Percentiles rank a stretch among this genome's conserved stretches.
phyloP scores from a whole-genome alignment of 192 early-diverging fungal genomes.

The Piromyces finnis region DNA sequence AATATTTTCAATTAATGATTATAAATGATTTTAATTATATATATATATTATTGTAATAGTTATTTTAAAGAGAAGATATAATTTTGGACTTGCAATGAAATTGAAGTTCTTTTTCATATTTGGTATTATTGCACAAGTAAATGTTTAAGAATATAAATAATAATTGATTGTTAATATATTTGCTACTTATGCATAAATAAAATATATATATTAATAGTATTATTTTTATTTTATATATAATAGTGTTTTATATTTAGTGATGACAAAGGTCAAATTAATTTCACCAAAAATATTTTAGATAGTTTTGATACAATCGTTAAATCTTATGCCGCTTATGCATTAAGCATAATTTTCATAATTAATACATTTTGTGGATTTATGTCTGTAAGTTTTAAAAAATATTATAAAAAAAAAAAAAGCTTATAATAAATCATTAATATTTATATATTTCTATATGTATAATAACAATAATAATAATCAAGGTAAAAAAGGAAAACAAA shows the following conservation, averaged over 20 bases:
- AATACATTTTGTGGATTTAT: background rate
- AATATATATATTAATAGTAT: background rate
- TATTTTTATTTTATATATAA: background rate
- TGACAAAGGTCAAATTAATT: background rate
- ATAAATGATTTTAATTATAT: background rate
- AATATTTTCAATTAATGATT: too few species aligned
- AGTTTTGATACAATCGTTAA: background rate
- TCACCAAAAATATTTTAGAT: background rate
- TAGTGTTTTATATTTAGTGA: background rate
- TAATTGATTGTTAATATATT: too few species aligned
- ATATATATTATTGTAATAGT: background rate
- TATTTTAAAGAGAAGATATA: background rate
- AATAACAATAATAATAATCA: too few species aligned
- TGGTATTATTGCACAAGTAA: background rate
- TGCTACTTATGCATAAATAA: too few species aligned
- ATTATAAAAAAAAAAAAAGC: too few species aligned
- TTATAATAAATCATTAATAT: too few species aligned
- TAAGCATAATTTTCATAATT: background rate
- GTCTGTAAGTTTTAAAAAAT: background rate
- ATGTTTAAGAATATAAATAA: background rate
- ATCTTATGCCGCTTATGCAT: background rate
- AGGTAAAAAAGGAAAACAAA: background rate
- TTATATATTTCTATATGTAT: too few species aligned
- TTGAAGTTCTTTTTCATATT: background rate
- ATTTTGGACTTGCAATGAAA: background rate